Base-by-base conservation (phyloP, 1,139 yeast genomes). In the Debaryomycetaceae sp. region DNA sequence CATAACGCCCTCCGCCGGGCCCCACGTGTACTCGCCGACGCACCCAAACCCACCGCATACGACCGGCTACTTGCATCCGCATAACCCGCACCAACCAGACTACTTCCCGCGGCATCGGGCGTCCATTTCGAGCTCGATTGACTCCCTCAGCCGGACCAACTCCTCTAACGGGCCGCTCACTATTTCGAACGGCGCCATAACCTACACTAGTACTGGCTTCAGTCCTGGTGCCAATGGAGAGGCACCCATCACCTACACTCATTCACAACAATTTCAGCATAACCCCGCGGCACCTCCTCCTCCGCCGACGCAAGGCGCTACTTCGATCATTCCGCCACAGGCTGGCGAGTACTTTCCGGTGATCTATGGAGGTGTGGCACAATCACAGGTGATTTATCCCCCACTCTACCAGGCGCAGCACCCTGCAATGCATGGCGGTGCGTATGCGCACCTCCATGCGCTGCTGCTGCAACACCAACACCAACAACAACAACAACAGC, bases 381-480 rank as follows among this genome's bases (percentile, higher is more conserved):
- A 29, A 16, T 25, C 34, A 7, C 28, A 28, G 18, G 20, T 29
- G 5, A 25, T 29, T 4, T 29, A 27, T 18, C 15, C 32, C 7
- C 36, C 36, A n/a, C 23, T 27, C 14, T 27, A 30, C 13, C 30
- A 21, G 16, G 32, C 22, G 3, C 33, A 30, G 17, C 17, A 27
- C 22, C 34, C 27, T 25, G 40, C 18, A 12, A 24, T 27, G 18
- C 36, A 32, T 31, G 30, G 28, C 29, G 28, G 38, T 7, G 30
- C n/a, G n/a, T n/a, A n/a, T n/a, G n/a, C n/a, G n/a, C n/a, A n/a
- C n/a, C 12, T 11, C 5, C 18, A 5, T 25, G 30, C 6, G 15
- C 18, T 5, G 23, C 25, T 14, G 12, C 23, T 18, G 15, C 25
- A 27, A 18, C 32, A 18, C 10, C 31, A 19, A 8, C 25, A 27